These are phyloP conservation scores for Penicillium paneum DNA, from an alignment of 2,329 filamentous ascomycete species.

Conservation along the genomic window DNA sequence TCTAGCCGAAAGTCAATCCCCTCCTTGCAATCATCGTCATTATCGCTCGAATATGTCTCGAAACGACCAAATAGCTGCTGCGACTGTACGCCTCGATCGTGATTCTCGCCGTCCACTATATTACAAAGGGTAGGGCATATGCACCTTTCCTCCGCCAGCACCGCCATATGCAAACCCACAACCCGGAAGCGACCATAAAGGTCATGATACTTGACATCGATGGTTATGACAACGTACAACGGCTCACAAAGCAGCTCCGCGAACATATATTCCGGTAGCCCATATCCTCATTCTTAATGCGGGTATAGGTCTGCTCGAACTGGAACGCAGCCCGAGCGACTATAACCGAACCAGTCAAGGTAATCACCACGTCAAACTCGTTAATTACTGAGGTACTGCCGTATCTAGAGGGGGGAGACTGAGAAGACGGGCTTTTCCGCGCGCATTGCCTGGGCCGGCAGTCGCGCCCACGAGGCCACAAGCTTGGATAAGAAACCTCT, in stretches of 20 bases:
- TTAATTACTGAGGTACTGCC: neutral
- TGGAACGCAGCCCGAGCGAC: constrained; percentile 23
- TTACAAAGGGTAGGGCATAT: neutral
- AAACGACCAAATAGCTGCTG: neutral
- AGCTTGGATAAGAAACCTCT: neutral
- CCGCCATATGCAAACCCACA: neutral
- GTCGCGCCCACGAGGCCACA: neutral
- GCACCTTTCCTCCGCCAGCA: neutral
- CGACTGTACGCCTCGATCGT: neutral
- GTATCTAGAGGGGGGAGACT: neutral
- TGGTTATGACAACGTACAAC: neutral
- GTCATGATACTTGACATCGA: neutral
- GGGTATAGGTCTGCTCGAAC: constrained; percentile 14
- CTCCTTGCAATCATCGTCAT: neutral
- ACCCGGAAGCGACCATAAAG: neutral
- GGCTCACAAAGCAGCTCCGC: constrained; percentile 17
- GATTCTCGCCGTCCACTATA: neutral
- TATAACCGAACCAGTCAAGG: constrained; percentile 42
- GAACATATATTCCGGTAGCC: constrained; percentile 15
- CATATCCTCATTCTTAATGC: constrained; percentile 29
- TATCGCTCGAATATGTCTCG: neutral
- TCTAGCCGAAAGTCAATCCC: neutral
- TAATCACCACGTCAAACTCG: constrained; percentile 20
- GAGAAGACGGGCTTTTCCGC: neutral
- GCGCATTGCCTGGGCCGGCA: neutral